phyloP scores from a whole-genome alignment of 768 basidiomycete species.

The Naganishia onofrii region DNA sequence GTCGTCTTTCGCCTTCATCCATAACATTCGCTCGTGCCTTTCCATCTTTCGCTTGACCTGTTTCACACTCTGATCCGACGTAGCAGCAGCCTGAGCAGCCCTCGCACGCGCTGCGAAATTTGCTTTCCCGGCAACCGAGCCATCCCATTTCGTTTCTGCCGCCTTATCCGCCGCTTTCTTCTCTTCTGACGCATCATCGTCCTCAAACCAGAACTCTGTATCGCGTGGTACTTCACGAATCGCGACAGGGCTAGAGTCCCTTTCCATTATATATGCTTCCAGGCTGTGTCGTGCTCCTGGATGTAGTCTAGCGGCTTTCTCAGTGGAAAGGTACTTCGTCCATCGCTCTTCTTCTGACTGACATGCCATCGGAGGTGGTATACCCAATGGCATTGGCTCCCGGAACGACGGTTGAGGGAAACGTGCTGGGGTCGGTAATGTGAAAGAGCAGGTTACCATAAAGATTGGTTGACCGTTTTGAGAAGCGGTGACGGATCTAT shows the following conservation, averaged over 20 bases:
- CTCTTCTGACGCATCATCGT: constrained; percentile 21
- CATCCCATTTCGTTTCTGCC: constrained; percentile 20
- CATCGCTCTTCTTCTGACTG: constrained; percentile 45
- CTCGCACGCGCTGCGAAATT: constrained; percentile 11
- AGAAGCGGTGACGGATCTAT: constrained; percentile 44
- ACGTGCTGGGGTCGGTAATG: constrained; percentile 36
- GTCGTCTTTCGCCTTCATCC: constrained; percentile 30
- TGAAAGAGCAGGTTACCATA: constrained; percentile 46
- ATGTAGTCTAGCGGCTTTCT: constrained; percentile 26
- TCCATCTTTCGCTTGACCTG: constrained; percentile 28
- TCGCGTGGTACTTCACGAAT: constrained; percentile 34
- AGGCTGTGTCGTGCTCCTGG: constrained; percentile 30
- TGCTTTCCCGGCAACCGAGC: constrained; percentile 18
- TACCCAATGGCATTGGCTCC: constrained; percentile 22
- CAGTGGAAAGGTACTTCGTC: constrained; percentile 35
- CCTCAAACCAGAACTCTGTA: constrained; percentile 18
- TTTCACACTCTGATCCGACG: constrained; percentile 8
- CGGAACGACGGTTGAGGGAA: constrained; percentile 28
- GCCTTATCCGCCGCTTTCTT: constrained; percentile 2
- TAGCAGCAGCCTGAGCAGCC: not conserved
- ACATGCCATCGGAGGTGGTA: constrained; percentile 44
- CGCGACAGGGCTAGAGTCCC: constrained; percentile 41
- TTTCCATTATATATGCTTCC: constrained; percentile 34
- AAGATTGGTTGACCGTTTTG: constrained; percentile 48
- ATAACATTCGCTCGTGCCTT: constrained; percentile 28